Conservation (phyloP, 306 rosid genomes). For the Pyrus bretschneideri region DNA sequence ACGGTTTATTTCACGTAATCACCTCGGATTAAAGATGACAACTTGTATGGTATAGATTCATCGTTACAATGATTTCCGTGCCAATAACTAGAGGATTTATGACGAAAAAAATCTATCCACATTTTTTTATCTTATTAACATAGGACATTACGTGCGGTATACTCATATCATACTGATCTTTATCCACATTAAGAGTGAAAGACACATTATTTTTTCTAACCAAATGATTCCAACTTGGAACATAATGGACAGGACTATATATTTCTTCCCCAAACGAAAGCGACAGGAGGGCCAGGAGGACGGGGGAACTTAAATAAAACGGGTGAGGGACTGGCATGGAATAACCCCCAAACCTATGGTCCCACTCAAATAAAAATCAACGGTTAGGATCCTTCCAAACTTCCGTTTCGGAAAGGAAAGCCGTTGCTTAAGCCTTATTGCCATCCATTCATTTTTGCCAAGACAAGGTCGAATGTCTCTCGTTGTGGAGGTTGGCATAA, state of each 20-base stretch:
- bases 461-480: not conserved
- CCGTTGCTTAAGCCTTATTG: not conserved
- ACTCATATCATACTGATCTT: no score
- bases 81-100: no score
- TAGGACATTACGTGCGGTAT: no score
- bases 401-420: not conserved
- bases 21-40: no score
- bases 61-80: no score
- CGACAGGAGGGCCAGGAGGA: not conserved
- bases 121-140: no score
- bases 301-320: not conserved
- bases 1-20: no score
- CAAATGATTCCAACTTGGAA: not conserved
- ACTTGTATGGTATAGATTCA: no score
- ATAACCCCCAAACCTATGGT: not conserved
- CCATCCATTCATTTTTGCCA: not conserved
- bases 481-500: not conserved
- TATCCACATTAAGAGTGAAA: no score
- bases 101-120: no score
- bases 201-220: no score
- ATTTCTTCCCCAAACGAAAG: no score
- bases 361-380: conserved; percentile 4
- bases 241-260: not conserved
- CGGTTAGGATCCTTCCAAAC: not conserved
- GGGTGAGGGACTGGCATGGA: not conserved